Base-by-base conservation (phyloP, 164 flowering plant species). In the Magnolia kwangsiensis region DNA sequence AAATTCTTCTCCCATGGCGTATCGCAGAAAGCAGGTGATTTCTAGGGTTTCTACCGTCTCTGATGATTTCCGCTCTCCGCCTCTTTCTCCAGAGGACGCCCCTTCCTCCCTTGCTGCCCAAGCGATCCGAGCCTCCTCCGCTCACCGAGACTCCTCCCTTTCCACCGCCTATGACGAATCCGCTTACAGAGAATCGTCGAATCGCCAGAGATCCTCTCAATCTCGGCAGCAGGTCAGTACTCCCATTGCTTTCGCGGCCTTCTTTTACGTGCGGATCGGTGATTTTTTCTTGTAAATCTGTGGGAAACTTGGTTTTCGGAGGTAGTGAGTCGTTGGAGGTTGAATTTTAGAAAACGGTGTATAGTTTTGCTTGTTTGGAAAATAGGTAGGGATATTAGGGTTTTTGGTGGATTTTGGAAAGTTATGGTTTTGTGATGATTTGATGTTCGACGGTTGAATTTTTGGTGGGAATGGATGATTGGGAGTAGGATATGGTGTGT, bases 91-190 rank as follows among this genome's bases (percentile, higher is more conserved):
- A 4, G 76, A 74, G 9, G 51, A 63, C 29, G 77, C 80, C 45
- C 77, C 73, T 1, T 71, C 85, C 0, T 87, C 93, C 45, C 87
- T 95, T 5, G 97, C 96, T 0, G 91, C 97, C 37, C 95, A 89
- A 83, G 99, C 98, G n/a, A 95, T 91, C 80, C 82, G 90, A 27
- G 96, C 95, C 5, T 90, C 98, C 27, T 88, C 91, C 13, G 88
- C 90, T 51, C 96, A 83, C 55, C 90, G 89, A 0, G 91, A 87
- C 61, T 88, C 90, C 10, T 86, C 94, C 11, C 87, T 84, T 51
- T 84, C 89, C 20, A 86, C 90, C 23, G 93, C 89, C 13, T 89
- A 87, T 69, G 86, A 83, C 7, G 83, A 83, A 67, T 78, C 89
- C 4, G 51, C 81, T 24, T 72, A 61, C 77, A 77, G 76, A 69